Evolutionary conservation across 1,139 yeast genomes (phyloP).

Genomic region (Lodderomyces metapsilosis): DNA sequence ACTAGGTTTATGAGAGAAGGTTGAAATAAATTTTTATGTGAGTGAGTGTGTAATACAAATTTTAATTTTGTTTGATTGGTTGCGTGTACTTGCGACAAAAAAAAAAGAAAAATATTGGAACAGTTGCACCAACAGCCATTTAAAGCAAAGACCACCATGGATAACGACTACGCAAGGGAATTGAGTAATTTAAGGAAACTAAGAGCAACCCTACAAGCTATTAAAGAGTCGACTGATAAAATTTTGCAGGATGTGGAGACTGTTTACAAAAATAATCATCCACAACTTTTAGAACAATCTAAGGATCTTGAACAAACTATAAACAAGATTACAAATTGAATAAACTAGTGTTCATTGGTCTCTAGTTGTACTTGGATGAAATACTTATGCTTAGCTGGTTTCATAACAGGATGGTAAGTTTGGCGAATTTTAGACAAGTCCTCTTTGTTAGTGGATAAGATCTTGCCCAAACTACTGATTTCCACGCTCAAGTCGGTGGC

Average conservation of each 20-base stretch:
- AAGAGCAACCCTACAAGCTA: slow-evolving; percentile 29
- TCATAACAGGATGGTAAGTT: slow-evolving; percentile 16
- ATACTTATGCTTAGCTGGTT: slow-evolving; percentile 35
- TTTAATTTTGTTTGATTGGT: slow-evolving; percentile 7
- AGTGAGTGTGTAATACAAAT: not conserved
- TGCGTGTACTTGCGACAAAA: slow-evolving; percentile 1
- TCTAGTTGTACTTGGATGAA: slow-evolving; percentile 18
- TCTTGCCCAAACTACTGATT: slow-evolving; percentile 21
- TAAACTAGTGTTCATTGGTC: not conserved
- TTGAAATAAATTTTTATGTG: not conserved
- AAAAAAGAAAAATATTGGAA: slow-evolving; percentile 1
- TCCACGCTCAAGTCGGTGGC: slow-evolving; percentile 9
- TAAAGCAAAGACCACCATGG: not conserved
- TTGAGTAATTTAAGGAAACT: slow-evolving; percentile 23
- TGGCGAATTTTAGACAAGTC: slow-evolving; percentile 15
- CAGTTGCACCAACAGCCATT: too few species aligned
- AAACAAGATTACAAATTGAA: slow-evolving; percentile 2
- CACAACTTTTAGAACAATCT: slow-evolving; percentile 9
- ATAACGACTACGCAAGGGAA: not conserved
- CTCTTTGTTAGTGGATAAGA: slow-evolving; percentile 24
- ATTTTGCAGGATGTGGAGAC: slow-evolving; percentile 25
- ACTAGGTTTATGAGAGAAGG: not conserved
- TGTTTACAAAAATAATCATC: slow-evolving; percentile 15
- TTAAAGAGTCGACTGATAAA: slow-evolving; percentile 27
- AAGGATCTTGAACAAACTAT: slow-evolving; percentile 7